Conservation (phyloP, 306 rosid genomes). For the Citrullus mucosospermus region DNA sequence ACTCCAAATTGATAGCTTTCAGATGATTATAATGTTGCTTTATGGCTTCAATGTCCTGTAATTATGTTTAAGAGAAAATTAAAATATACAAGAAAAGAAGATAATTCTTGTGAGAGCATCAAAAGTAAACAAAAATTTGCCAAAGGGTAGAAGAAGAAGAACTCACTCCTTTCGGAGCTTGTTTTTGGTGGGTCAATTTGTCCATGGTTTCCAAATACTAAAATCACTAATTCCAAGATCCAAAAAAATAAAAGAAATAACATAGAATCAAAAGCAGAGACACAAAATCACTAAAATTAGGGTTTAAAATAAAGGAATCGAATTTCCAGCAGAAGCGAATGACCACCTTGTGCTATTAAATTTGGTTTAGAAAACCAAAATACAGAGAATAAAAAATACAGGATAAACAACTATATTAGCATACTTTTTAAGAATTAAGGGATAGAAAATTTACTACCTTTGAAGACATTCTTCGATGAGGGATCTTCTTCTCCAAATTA, state of each 20-base stretch:
- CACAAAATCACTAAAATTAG: not conserved
- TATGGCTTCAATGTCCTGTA: constrained; percentile 36
- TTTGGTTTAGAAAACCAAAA: too few relatives aligned
- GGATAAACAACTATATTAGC: too few relatives aligned
- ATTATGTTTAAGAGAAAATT: not conserved
- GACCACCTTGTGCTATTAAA: too few relatives aligned
- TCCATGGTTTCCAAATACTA: constrained; percentile 17
- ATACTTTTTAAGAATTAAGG: too few relatives aligned
- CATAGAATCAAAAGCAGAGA: not conserved
- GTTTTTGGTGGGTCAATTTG: constrained; percentile 13
- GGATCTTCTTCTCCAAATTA: too few relatives aligned
- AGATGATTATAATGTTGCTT: constrained; percentile 7
- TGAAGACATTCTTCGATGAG: too few relatives aligned
- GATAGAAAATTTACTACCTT: too few relatives aligned
- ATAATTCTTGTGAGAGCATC: not conserved
- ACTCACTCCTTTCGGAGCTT: constrained; percentile 23
- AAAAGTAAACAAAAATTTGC: not conserved
- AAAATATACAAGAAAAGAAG: not conserved
- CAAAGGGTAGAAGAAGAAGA: not conserved
- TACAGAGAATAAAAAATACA: too few relatives aligned
- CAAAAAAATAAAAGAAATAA: not conserved
- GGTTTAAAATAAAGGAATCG: not conserved
- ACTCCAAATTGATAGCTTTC: constrained; percentile 17
- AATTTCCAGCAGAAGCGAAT: too few relatives aligned
- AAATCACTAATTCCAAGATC: constrained; percentile 26